Conservation (phyloP, 495 filamentous ascomycete species). For the Acidomyces sp. region DNA sequence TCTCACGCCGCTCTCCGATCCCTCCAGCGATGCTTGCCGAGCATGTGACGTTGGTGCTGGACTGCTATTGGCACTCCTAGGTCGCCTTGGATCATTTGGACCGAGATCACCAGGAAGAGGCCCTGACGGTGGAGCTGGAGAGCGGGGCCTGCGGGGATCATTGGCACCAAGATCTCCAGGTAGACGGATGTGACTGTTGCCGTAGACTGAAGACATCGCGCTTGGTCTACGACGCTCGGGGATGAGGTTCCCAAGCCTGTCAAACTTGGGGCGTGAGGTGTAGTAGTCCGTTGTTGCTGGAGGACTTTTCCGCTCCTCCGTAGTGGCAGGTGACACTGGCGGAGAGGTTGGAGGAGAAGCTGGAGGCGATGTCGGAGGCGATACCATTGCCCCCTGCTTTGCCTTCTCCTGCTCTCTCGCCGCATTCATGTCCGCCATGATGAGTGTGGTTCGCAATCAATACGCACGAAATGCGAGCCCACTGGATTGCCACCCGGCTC, state of each 20-base stretch:
- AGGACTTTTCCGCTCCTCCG: background rate
- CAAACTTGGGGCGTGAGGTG: slow-evolving; percentile 10
- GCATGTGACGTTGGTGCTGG: slow-evolving; percentile 6
- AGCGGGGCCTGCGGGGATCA: slow-evolving; percentile 13
- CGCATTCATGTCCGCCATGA: background rate
- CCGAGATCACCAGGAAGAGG: slow-evolving; percentile 19
- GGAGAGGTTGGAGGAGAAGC: slow-evolving; percentile 13
- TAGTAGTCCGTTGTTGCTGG: slow-evolving; percentile 15
- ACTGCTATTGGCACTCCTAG: slow-evolving; percentile 7
- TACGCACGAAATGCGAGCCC: no score
- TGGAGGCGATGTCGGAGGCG: background rate
- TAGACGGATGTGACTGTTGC: slow-evolving; percentile 32
- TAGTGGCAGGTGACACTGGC: slow-evolving; percentile 11
- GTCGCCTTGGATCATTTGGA: slow-evolving; percentile 14
- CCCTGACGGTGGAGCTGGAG: slow-evolving; percentile 6
- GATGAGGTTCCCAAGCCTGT: slow-evolving; percentile 16
- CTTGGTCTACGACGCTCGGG: slow-evolving; percentile 32
- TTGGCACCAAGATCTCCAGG: slow-evolving; percentile 25
- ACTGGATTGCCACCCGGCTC: no score
- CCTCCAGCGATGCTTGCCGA: slow-evolving; percentile 2
- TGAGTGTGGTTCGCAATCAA: no score
- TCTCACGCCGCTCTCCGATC: slow-evolving; percentile 5
- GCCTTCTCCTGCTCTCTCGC: background rate
- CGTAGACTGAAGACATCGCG: slow-evolving; percentile 37
- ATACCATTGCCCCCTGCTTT: background rate